Base-by-base conservation (phyloP, 192 early-diverging fungal genomes). In the Coemansia sp. region DNA sequence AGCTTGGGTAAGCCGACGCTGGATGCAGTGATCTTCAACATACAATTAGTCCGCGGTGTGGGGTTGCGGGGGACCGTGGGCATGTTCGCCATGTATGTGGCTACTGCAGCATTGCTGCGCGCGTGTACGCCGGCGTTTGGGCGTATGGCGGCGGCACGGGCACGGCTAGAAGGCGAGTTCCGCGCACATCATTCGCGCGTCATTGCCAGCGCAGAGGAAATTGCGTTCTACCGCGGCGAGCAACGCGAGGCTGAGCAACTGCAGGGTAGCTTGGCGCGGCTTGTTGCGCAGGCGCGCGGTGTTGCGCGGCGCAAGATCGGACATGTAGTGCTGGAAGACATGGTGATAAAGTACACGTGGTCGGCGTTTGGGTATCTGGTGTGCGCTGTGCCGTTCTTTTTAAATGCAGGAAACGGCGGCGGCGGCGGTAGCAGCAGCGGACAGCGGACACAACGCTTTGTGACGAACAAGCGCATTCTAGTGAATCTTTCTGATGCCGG, bases 311-410 rank as follows among this genome's bases (percentile, higher is more conserved):
- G 90, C 75, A 88, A 91, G 52, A 89, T 98, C 61, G 86, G 87
- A 75, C 91, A 96, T 68, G 87, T 90, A 11, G 94, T 98, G 89
- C 80, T 98, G 60, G 96, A 98, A 74, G 96, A 98, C 70, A 95
- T 96, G 82, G 84, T 98, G 23, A 94, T 98, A 82, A 98, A 98
- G 77, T 98, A 98, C 82, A 88, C 84, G 6, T 98, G 96, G 96
- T 90, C 90, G 33, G 94, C 96, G 33, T 85, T 94, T 61, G 96
- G 96, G 21, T 85, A 95, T 51, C 73, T 91, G 46, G 86, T 91
- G 59, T 90, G 92, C 61, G 86, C 90, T 50, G 82, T 96, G 57
- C 96, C 96, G 2, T 94, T 96, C 50, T 96, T 98, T 71, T 86
- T 90, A 83, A 82, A 1, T 87, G 83, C 10, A 84, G 82, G 75